phyloP scores from a whole-genome alignment of 768 basidiomycete genomes.

The Phylloporus sp. region DNA sequence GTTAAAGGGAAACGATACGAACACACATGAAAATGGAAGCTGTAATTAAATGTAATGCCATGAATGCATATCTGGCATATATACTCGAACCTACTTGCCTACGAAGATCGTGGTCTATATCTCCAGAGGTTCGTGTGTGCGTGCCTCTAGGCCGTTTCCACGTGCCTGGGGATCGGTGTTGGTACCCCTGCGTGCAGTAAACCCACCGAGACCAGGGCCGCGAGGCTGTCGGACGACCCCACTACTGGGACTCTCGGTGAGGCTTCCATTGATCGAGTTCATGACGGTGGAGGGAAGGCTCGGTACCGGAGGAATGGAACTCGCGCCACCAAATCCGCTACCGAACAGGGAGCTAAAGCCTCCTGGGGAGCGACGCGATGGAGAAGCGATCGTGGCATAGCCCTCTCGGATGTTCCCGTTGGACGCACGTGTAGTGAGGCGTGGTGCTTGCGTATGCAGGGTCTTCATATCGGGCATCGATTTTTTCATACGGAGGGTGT shows the following conservation, averaged over 20 bases:
- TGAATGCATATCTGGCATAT: conserved; percentile 23
- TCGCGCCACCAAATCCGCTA: conserved; percentile 35
- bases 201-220: conserved; percentile 76
- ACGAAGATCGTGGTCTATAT: conserved; percentile 44
- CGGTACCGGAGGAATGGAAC: conserved; percentile 70
- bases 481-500: conserved; percentile 84
- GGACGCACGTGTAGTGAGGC: conserved; percentile 74
- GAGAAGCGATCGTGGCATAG: conserved; percentile 83
- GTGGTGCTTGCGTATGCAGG: conserved; percentile 73
- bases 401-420: conserved; percentile 87
- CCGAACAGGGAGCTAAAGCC: conserved; percentile 72
- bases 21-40: conserved; percentile 14
- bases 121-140: conserved; percentile 84
- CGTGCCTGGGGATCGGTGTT: conserved; percentile 42
- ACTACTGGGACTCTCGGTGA: conserved; percentile 32
- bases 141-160: conserved; percentile 70
- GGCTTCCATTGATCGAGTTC: conserved; percentile 41
- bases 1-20: conserved; percentile 6
- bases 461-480: conserved; percentile 99
- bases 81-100: conserved; percentile 23
- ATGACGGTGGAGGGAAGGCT: conserved; percentile 60
- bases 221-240: conserved; percentile 83
- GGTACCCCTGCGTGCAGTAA: conserved; percentile 51
- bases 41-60: conserved; percentile 20
- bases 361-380: conserved; percentile 71